phyloP scores from a whole-genome alignment of 2,329 filamentous ascomycete species.

The Scedosporium boydii region DNA sequence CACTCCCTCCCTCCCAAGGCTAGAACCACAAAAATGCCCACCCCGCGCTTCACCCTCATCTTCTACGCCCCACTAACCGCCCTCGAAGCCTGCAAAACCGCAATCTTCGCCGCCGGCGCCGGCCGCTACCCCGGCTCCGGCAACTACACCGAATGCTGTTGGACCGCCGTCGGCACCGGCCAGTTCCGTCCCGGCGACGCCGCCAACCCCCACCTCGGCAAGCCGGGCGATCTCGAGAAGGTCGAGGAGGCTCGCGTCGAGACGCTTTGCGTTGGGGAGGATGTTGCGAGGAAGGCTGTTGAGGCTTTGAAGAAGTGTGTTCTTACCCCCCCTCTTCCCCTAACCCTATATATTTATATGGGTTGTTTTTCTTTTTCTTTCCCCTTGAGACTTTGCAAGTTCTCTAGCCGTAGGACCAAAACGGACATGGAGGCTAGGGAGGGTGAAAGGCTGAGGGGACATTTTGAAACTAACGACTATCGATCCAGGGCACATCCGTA shows the following conservation, averaged over 20 bases:
- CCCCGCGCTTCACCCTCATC: constrained; percentile 27
- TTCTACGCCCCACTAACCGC: constrained; percentile 38
- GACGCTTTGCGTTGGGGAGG: constrained; percentile 49
- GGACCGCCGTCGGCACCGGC: constrained; percentile 43
- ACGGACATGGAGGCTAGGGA: too few species aligned
- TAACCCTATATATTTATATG: constrained; percentile 1
- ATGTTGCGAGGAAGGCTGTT: constrained; percentile 46
- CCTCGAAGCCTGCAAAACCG: constrained; percentile 41
- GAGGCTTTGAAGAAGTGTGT: constrained; percentile 55
- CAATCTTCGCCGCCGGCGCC: constrained; percentile 49
- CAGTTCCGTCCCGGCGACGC: constrained; percentile 55
- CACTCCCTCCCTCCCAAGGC: background rate
- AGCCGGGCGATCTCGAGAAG: constrained; percentile 45
- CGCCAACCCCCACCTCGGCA: constrained; percentile 56
- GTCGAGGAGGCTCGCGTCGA: constrained; percentile 54
- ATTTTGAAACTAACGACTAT: constrained; percentile 9
- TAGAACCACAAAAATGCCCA: background rate
- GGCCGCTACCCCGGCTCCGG: constrained; percentile 39
- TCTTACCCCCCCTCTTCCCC: background rate
- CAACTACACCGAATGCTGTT: constrained; percentile 48
- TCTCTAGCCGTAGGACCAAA: constrained; percentile 8
- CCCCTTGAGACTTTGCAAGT: constrained; percentile 13
- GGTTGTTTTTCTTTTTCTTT: background rate
- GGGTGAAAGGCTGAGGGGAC: constrained; percentile 10
- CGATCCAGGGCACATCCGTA: constrained; percentile 37